phyloP scores from a whole-genome alignment of 2,329 filamentous ascomycete species.

The Nemania diffusa region DNA sequence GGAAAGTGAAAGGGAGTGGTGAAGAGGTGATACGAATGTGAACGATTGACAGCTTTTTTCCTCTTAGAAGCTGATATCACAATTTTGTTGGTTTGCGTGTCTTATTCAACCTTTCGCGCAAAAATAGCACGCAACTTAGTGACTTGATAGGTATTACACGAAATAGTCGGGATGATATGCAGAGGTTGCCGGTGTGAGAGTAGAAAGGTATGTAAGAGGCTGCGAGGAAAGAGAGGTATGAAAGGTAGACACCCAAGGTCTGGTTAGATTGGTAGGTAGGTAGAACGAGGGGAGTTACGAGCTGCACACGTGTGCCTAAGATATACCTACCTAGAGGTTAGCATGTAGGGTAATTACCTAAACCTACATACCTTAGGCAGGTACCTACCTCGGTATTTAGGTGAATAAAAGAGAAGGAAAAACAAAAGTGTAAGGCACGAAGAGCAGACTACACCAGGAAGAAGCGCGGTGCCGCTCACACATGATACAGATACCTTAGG shows the following conservation, averaged over 20 bases:
- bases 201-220: neutral
- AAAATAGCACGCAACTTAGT: neutral
- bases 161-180: neutral
- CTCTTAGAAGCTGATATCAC: neutral
- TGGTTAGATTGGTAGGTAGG: too few relatives aligned
- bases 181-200: neutral
- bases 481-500: neutral
- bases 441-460: neutral
- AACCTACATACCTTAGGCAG: too few relatives aligned
- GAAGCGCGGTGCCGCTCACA: too few relatives aligned
- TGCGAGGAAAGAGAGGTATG: neutral
- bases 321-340: too few relatives aligned
- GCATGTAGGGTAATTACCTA: too few relatives aligned
- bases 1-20: neutral
- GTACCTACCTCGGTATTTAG: too few relatives aligned
- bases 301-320: too few relatives aligned
- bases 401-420: neutral
- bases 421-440: neutral
- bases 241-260: neutral
- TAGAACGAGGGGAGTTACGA: too few relatives aligned
- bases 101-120: neutral
- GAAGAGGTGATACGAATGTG: neutral
- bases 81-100: neutral
- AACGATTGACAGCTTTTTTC: neutral
- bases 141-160: neutral